A percentile compares a stretch with the other conserved stretches of the same genome.
Evolutionary conservation across 176 grass and related monocot species (phyloP).

Genomic region (Bonia amplexicaulis): DNA sequence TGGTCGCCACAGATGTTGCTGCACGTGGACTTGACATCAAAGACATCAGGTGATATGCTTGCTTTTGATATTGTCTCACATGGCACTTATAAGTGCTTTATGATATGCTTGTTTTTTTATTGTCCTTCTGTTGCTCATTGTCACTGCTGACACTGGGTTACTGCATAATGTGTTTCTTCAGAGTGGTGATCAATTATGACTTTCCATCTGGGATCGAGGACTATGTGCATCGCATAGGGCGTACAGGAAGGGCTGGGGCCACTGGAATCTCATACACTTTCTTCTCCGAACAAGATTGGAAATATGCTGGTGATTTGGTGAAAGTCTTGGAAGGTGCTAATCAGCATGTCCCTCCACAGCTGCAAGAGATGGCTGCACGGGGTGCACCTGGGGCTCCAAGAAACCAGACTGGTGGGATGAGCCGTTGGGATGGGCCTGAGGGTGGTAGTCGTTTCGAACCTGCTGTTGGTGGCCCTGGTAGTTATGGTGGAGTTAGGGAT

Average conservation of each 20-base stretch:
- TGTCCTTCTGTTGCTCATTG: slow-evolving; percentile 24
- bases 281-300: slow-evolving; percentile 90
- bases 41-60: slow-evolving; percentile 69
- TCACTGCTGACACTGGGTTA: not conserved
- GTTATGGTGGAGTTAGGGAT: slow-evolving; percentile 56
- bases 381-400: slow-evolving; percentile 42
- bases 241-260: slow-evolving; percentile 90
- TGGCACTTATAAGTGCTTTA: not conserved
- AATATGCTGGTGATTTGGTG: slow-evolving; percentile 81
- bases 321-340: slow-evolving; percentile 93
- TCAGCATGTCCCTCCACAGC: slow-evolving; percentile 82
- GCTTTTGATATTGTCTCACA: not conserved
- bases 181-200: slow-evolving; percentile 96
- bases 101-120: not conserved
- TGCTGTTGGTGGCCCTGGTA: slow-evolving; percentile 33
- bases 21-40: slow-evolving; percentile 96
- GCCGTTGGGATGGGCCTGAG: slow-evolving; percentile 50
- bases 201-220: slow-evolving; percentile 92
- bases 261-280: slow-evolving; percentile 86
- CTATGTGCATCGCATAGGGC: slow-evolving; percentile 93
- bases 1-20: slow-evolving; percentile 97
- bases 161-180: slow-evolving; percentile 32
- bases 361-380: slow-evolving; percentile 66
- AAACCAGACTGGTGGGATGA: slow-evolving; percentile 47
- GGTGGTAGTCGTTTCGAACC: slow-evolving; percentile 40